A percentile compares a stretch with the other conserved stretches of the same genome.
Evolutionary conservation across 2,329 filamentous ascomycete species (phyloP).

Genomic region (Xylaria sp.): DNA sequence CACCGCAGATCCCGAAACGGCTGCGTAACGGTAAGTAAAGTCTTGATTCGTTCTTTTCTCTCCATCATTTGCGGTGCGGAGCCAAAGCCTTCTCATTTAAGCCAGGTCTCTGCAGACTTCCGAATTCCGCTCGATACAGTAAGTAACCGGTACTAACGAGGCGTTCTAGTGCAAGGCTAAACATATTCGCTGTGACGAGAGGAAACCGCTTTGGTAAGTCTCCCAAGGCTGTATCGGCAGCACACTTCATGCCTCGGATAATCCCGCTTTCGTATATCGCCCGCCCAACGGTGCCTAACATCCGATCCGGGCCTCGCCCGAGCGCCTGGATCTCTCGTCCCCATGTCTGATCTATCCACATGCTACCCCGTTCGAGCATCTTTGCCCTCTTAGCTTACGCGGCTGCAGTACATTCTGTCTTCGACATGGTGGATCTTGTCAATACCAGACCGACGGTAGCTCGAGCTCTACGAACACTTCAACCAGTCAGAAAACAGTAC

Average conservation of each 20-base stretch:
- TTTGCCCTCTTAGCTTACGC: conserved; percentile 29
- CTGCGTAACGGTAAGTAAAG: conserved; percentile 43
- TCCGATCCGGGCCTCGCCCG: conserved; percentile 5
- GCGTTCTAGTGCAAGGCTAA: conserved; percentile 51
- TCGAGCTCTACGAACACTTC: conserved; percentile 38
- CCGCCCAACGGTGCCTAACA: conserved; percentile 14
- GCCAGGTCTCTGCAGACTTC: conserved; percentile 3
- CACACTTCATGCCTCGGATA: conserved; percentile 7
- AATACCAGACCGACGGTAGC: conserved; percentile 48
- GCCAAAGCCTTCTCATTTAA: background rate
- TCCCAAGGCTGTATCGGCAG: conserved; percentile 21
- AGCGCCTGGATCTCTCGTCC: background rate
- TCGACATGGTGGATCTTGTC: conserved; percentile 58
- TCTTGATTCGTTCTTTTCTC: conserved; percentile 12
- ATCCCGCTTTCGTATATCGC: conserved; percentile 29
- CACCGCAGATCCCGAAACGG: conserved; percentile 51
- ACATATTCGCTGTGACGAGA: conserved; percentile 60
- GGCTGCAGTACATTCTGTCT: conserved; percentile 57
- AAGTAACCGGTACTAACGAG: conserved; percentile 26
- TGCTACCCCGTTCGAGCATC: background rate
- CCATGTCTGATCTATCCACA: conserved; percentile 17
- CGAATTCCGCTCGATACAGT: background rate
- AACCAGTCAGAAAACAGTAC: conserved; percentile 37
- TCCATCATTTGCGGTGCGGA: conserved; percentile 1
- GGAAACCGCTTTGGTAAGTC: conserved; percentile 58